A percentile compares a stretch with the other conserved stretches of the same genome.
phyloP scores from a whole-genome alignment of 1,139 yeast genomes.

The Geotrichum candidum region DNA sequence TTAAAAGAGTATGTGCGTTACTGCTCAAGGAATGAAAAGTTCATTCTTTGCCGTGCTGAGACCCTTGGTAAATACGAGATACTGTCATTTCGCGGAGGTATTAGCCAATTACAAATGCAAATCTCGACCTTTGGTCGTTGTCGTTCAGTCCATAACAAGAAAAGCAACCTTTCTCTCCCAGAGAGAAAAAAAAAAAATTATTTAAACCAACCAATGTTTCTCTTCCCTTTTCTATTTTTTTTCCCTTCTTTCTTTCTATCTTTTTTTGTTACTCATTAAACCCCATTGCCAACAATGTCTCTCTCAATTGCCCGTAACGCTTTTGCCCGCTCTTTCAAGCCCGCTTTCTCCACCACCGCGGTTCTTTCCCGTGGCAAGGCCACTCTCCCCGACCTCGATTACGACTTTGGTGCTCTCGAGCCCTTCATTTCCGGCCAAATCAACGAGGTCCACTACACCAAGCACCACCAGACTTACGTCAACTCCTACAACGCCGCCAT shows the following conservation, averaged over 20 bases:
- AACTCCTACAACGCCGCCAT: constrained; percentile 78
- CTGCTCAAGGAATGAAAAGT: not conserved
- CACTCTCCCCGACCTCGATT: constrained; percentile 70
- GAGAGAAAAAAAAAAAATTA: not conserved
- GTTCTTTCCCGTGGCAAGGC: constrained; percentile 41
- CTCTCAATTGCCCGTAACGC: constrained; percentile 16
- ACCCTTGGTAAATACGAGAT: not conserved
- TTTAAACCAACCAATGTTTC: not conserved
- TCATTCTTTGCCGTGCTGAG: not conserved
- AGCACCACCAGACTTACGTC: constrained; percentile 94
- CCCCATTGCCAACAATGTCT: constrained; percentile 9
- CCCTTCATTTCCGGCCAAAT: constrained; percentile 86
- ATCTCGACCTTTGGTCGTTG: not conserved
- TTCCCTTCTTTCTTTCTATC: not conserved
- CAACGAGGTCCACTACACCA: constrained; percentile 83
- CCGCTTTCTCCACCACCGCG: constrained; percentile 10
- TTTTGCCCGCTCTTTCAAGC: constrained; percentile 14
- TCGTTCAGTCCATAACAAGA: not conserved
- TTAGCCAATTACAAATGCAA: not conserved
- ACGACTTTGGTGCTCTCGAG: constrained; percentile 84
- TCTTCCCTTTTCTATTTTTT: not conserved
- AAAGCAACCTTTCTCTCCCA: not conserved
- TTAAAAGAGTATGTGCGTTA: not conserved
- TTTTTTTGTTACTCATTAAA: not conserved
- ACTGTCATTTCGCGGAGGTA: not conserved